A percentile compares a stretch with the other conserved stretches of the same genome.
phyloP scores from a whole-genome alignment of 1,284 basidiomycete species.

The Lentinus polychrous region DNA sequence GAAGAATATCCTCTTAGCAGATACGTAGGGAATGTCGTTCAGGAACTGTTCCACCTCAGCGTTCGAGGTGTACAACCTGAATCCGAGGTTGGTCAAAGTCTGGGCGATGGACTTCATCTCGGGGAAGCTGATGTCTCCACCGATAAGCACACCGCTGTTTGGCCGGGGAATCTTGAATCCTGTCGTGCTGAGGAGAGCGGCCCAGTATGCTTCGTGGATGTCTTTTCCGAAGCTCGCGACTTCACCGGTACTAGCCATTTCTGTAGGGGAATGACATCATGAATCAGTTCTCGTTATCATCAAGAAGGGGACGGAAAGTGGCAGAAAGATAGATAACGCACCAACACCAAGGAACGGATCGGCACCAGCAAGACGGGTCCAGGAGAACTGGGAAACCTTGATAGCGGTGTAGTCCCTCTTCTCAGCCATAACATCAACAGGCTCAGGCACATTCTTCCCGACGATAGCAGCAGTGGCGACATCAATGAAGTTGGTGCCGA shows the following conservation, averaged over 20 bases:
- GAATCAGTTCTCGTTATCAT: background rate
- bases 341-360: conserved; percentile 96
- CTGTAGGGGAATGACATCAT: conserved; percentile 31
- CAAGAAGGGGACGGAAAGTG: background rate
- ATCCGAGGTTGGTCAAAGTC: conserved; percentile 72
- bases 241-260: conserved; percentile 99
- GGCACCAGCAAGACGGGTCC: conserved; percentile 91
- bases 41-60: conserved; percentile 77
- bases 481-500: conserved; percentile 96
- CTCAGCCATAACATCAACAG: conserved; percentile 90
- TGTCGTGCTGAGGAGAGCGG: conserved; percentile 81
- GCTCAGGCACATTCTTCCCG: conserved; percentile 83
- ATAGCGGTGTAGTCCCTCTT: conserved; percentile 92
- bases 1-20: conserved; percentile 90
- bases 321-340: conserved; percentile 34
- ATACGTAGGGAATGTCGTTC: conserved; percentile 74
- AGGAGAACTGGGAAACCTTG: conserved; percentile 98
- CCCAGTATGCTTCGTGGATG: conserved; percentile 96
- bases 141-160: conserved; percentile 82
- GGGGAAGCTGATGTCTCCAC: conserved; percentile 78
- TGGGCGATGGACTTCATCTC: conserved; percentile 81
- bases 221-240: conserved; percentile 97
- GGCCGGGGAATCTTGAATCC: conserved; percentile 84
- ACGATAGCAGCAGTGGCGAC: conserved; percentile 92
- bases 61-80: conserved; percentile 90